These are phyloP conservation scores for Phaeosphaeria sp. DNA, from an alignment of 2,329 filamentous ascomycete genomes.

Conservation along the genomic window DNA sequence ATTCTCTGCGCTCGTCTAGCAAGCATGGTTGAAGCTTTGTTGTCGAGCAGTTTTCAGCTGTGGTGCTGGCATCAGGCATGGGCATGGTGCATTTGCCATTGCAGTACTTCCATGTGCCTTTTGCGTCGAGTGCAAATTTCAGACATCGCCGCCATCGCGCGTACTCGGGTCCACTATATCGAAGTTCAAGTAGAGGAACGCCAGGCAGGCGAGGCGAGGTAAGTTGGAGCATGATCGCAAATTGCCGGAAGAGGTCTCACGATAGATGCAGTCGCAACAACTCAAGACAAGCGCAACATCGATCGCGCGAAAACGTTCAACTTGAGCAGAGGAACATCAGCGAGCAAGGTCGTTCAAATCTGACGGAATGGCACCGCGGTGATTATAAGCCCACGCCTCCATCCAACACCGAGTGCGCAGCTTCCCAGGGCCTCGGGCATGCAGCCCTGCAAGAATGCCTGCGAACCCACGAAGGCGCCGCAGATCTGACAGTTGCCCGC, in stretches of 20 bases:
- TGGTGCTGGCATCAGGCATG: conserved; percentile 38
- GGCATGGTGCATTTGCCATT: conserved; percentile 42
- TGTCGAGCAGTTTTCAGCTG: conserved; percentile 21
- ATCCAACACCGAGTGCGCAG: conserved; percentile 14
- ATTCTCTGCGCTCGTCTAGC: conserved; percentile 42
- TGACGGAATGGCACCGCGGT: background rate
- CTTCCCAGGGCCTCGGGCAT: conserved; percentile 23
- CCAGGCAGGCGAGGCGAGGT: conserved; percentile 40
- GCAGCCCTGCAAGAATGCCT: conserved; percentile 19
- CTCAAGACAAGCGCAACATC: background rate
- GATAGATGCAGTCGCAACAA: background rate
- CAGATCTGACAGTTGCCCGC: conserved; percentile 1
- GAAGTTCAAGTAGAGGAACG: conserved; percentile 30
- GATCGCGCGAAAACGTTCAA: background rate
- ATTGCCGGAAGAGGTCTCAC: background rate
- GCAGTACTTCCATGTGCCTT: conserved; percentile 43
- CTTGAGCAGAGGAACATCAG: background rate
- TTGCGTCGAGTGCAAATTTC: conserved; percentile 38
- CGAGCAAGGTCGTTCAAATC: background rate
- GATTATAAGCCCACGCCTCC: conserved; percentile 11
- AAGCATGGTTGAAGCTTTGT: conserved; percentile 37
- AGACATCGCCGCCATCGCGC: conserved; percentile 42
- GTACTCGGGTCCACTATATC: conserved; percentile 40
- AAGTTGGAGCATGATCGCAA: conserved; percentile 19
- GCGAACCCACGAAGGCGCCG: conserved; percentile 11